Base-by-base conservation (phyloP, 2,329 filamentous ascomycete genomes). In the Diaporthe vexans region DNA sequence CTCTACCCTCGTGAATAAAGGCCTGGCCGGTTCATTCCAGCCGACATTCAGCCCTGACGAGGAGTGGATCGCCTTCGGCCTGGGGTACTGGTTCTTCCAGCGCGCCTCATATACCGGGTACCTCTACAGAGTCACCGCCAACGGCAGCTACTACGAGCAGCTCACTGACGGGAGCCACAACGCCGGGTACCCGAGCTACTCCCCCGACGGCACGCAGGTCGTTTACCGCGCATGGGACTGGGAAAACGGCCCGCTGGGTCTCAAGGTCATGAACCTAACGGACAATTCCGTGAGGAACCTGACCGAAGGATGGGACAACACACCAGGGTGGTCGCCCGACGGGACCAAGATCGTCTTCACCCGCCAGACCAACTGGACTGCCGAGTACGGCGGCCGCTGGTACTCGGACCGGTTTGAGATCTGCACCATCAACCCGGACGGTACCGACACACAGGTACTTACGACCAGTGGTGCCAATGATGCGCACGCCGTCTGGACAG, bases 401-500 rank as follows among this genome's bases (percentile, higher is more conserved):
- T 58, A 67, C 73, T 72, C 71, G 21, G 75, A 76, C 3, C 82
- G 81, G 65, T 86, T 83, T 72, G 84, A 86, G 46, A 78, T 86
- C 35, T 84, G 80, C 74, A 86, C 84, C 2, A 85, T 86, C 67
- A 77, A 76, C 7, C 83, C 84, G 1, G 82, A 87, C 73, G 84
- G 85, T 2, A 82, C 80, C 0, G 83, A 83, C 35, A 76, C 85
- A 17, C 78, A 73, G 17, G 71, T 79, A 15, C 74, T 85, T 15
- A 85, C 83, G 0, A 79, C 76, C 7, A 82, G 80, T 63, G 78
- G 79, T 8, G 82, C 81, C 6, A 86, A 86, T 68, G 84, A 86
- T 70, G 84, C 85, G 0, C 85, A 86, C 77, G 84, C 85, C 1
- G 83, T 86, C 0, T 86, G 85, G 84, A 81, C 82, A 0, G 78